Percentiles rank a stretch among this genome's conserved stretches.
These are phyloP conservation scores for Podospora tetraspora DNA, from an alignment of 495 filamentous ascomycete species.

Conservation along the genomic window DNA sequence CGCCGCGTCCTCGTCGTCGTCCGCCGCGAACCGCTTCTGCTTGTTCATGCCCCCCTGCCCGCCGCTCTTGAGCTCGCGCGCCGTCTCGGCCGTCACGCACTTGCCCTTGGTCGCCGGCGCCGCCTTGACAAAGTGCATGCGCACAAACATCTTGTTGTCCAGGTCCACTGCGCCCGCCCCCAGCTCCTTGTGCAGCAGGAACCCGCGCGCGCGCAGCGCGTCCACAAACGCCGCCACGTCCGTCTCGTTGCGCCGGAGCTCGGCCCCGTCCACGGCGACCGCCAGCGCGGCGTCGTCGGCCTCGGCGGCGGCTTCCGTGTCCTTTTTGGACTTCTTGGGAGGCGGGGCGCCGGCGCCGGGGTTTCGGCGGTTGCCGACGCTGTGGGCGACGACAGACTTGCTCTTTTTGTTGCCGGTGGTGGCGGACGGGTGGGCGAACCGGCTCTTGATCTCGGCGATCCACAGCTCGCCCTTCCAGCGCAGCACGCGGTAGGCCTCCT, in stretches of 20 bases:
- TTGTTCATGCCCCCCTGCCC: constrained; percentile 35
- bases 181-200: constrained; percentile 58
- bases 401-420: constrained; percentile 21
- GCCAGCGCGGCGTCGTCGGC: constrained; percentile 44
- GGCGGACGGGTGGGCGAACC: constrained; percentile 61
- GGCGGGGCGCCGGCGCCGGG: constrained; percentile 4
- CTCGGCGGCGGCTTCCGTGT: constrained; percentile 35
- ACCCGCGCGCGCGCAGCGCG: constrained; percentile 70
- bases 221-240: constrained; percentile 86
- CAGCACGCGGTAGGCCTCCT: constrained; percentile 87
- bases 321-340: constrained; percentile 45
- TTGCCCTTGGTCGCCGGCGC: constrained; percentile 65
- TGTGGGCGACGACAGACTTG: constrained; percentile 52
- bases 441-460: constrained; percentile 92
- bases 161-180: constrained; percentile 61
- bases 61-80: constrained; percentile 13
- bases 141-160: constrained; percentile 96
- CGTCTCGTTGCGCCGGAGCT: constrained; percentile 57
- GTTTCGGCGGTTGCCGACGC: constrained; percentile 53
- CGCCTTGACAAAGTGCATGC: constrained; percentile 86
- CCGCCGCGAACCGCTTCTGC: constrained; percentile 52
- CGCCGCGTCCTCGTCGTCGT: constrained; percentile 48
- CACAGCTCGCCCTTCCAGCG: constrained; percentile 91
- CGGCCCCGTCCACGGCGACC: constrained; percentile 48
- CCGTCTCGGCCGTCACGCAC: constrained; percentile 35